Conservation (phyloP, 2,329 filamentous ascomycete genomes). For the Kalaharituber pfeilii region DNA sequence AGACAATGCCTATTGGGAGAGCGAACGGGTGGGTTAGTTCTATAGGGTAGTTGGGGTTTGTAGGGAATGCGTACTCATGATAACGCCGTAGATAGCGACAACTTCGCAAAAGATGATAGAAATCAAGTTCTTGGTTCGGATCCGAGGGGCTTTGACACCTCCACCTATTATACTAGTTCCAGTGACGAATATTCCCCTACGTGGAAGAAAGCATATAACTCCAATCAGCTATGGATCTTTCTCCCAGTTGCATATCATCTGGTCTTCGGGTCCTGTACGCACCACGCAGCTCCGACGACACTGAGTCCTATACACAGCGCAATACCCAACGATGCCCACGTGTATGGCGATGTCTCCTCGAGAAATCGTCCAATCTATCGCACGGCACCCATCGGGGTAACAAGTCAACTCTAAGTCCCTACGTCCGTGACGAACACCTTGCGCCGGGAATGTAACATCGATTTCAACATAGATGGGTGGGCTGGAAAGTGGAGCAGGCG, state of each 20-base stretch:
- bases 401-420: background rate
- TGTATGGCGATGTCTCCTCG: constrained; percentile 82
- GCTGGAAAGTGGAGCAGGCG: constrained; percentile 2
- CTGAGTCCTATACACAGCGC: constrained; percentile 89
- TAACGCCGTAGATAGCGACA: constrained; percentile 98
- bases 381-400: background rate
- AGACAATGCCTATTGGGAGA: constrained; percentile 62
- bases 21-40: background rate
- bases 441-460: background rate
- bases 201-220: background rate
- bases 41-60: background rate
- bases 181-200: constrained; percentile 96
- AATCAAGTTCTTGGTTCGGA: constrained; percentile 98
- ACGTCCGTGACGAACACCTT: background rate
- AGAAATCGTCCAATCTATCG: constrained; percentile 78
- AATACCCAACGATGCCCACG: constrained; percentile 82
- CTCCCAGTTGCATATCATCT: background rate
- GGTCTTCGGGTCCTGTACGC: constrained; percentile 26
- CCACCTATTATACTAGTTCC: constrained; percentile 93
- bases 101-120: constrained; percentile 99
- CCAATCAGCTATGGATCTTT: background rate
- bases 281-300: constrained; percentile 96
- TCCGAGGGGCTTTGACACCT: constrained; percentile 88
- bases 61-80: constrained; percentile 48
- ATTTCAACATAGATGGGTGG: constrained; percentile 12